Percentiles rank a stretch among this genome's conserved stretches.
Conservation (phyloP, 805 yeast species). For the Yamadazyma scolyti region DNA sequence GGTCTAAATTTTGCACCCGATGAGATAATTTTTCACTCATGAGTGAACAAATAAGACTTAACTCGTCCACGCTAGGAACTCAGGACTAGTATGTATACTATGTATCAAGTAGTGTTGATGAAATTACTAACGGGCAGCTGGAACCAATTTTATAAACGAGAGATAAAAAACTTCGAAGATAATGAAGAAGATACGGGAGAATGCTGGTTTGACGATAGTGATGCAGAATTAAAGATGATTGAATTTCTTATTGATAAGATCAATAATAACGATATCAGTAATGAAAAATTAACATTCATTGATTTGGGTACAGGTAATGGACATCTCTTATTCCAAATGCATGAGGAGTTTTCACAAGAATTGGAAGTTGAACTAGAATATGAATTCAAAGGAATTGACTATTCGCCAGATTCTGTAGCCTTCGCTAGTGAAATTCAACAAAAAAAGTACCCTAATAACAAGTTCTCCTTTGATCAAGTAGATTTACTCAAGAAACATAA, state of each 20-base stretch:
- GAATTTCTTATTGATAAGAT: constrained; percentile 58
- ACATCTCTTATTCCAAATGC: constrained; percentile 69
- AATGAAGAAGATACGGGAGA: constrained; percentile 90
- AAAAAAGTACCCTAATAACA: constrained; percentile 27
- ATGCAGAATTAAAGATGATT: constrained; percentile 84
- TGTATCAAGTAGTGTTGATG: constrained; percentile 6
- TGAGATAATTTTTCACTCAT: no score
- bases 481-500: constrained; percentile 55
- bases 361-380: constrained; percentile 10
- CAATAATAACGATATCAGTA: constrained; percentile 23
- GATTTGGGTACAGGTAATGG: constrained; percentile 98
- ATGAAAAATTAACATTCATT: constrained; percentile 40
- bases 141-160: constrained; percentile 81
- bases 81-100: constrained; percentile 57
- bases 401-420: constrained; percentile 72
- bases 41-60: constrained; percentile 52
- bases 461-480: constrained; percentile 56
- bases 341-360: constrained; percentile 56
- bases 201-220: constrained; percentile 94
- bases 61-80: constrained; percentile 83
- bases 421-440: constrained; percentile 64
- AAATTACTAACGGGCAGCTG: constrained; percentile 66
- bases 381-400: constrained; percentile 67
- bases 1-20: no score
- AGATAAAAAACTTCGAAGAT: constrained; percentile 63